Base-by-base conservation (phyloP, 805 yeast species). In the Metschnikowia cubensis region DNA sequence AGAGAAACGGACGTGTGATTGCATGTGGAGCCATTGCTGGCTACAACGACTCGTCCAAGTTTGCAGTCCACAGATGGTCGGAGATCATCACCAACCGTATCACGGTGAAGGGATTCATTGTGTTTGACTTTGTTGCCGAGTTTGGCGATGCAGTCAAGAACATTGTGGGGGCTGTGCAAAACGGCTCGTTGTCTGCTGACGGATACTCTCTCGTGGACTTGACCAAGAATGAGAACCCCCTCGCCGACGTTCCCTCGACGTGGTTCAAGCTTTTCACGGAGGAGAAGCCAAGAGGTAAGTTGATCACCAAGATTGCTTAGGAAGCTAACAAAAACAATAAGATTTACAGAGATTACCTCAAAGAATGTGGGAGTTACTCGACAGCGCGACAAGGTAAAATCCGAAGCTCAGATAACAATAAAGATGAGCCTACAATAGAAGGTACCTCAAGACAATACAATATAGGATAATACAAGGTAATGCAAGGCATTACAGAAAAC, bases 11-110 rank as follows among this genome's bases (percentile, higher is more conserved):
- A 39, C 67, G 62, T 34, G 66, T 84, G 37, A 61, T 82, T 48
- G 83, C 81, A n/a, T 81, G 86, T 67, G 89, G 89, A 53, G 74
- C 83, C 13, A 81, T 84, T 52, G 66, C 86, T 32, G 79, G 80
- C 45, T 83, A 82, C 63, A 79, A 82, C 59, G 76, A 76, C 52
- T 51, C 57, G 11, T 59, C 59, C 8, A 67, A 69, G 47, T 58
- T 64, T 18, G 66, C 60, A 0, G 71, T 80, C 57, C 64, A 64
- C 34, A 70, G 66, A 47, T 79, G 79, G 69, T 52, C 63, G 13
- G 54, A 65, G 44, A 74, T 83, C 36, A 72, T 82, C 53, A 67
- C 72, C 38, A 79, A 74, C 60, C 73, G 86, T 60, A 62, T 84
- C 47, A 70, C 67, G 0, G 71, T 82, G 31, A 69, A 67, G 52